Evolutionary conservation across 805 yeast genomes (phyloP), one percentile per base, ranked within the genome.

Genomic region (Kazachstania taianensis): DNA sequence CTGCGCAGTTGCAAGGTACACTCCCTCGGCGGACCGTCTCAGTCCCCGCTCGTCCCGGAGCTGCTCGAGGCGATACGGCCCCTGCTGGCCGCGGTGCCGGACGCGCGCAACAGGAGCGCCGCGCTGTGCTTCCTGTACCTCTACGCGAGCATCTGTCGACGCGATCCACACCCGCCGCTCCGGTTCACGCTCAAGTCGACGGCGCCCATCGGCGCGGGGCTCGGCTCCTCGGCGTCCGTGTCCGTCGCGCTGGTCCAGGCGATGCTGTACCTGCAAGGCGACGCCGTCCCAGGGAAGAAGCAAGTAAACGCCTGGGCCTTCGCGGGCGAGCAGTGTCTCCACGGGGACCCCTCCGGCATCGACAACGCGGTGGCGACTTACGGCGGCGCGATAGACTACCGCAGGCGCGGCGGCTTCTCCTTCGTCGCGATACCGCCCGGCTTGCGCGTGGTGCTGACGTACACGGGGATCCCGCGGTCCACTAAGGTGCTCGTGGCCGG

Each of bases 301-400:
- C 71, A 77, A 42, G 76, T 92, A 41, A 89, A 89, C 45, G 61
- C 67, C 5, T 87, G 95, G 94, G 78, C 97, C 1, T 81, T 81
- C 44, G 68, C 89, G 65, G 97, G 96, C 26, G 98, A 92, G 57
- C 81, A 80, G 54, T 85, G 96, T 54, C 82, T 87, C 46, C 97
- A 89, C 54, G 97, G 97, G 2, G 86, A 82, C 48, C 98, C 98
- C 7, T 79, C 94, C 14, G 98, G 98, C 9, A 85, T 92, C 36
- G 98, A 92, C 57, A 92, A 92, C 53, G 86, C 96, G 0, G 96
- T 89, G 33, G 94, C 97, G 2, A 81, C 96, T 0, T 78, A 78
- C 46, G 98, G 98, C 16, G 96, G 96, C 32, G 97, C 97, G 0
- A 94, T 92, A 1, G 67, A 79, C 74, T 89, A 78, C 61, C 89